Evolutionary conservation across 176 grass and related monocot species (phyloP).

Genomic region (Oryza meridionalis): DNA sequence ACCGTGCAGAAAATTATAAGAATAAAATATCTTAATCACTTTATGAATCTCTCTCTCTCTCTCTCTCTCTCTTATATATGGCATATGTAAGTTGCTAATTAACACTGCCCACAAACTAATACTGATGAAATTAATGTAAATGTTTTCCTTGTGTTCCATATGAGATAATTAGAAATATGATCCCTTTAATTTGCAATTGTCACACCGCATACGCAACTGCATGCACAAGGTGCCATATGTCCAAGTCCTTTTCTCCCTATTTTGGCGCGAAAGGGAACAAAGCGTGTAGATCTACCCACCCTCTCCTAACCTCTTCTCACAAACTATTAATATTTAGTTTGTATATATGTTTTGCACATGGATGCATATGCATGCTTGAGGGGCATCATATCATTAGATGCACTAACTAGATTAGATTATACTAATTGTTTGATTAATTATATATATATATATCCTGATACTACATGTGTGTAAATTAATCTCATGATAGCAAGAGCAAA

Average conservation of each 20-base stretch:
- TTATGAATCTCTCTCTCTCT: too few species aligned
- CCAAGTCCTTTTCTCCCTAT: background rate
- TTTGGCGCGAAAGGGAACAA: background rate
- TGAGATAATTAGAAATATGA: background rate
- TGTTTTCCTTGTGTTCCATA: background rate
- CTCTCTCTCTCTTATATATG: too few species aligned
- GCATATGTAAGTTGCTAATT: background rate
- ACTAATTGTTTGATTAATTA: background rate
- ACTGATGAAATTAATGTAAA: background rate
- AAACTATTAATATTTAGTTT: background rate
- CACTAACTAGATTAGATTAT: background rate
- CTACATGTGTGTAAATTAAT: background rate
- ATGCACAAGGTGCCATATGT: background rate
- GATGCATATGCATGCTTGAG: background rate
- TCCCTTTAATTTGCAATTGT: background rate
- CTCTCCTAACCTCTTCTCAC: background rate
- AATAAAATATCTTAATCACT: too few species aligned
- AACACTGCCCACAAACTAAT: background rate
- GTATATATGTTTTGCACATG: background rate
- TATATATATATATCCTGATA: background rate
- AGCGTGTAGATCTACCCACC: background rate
- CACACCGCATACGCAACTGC: background rate
- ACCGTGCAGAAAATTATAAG: too few species aligned
- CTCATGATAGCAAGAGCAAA: constrained; percentile 31
- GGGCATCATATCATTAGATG: background rate